A percentile compares a stretch with the other conserved stretches of the same genome.
phyloP scores from a whole-genome alignment of 805 yeast genomes.

The Millerozyma acaciae region DNA sequence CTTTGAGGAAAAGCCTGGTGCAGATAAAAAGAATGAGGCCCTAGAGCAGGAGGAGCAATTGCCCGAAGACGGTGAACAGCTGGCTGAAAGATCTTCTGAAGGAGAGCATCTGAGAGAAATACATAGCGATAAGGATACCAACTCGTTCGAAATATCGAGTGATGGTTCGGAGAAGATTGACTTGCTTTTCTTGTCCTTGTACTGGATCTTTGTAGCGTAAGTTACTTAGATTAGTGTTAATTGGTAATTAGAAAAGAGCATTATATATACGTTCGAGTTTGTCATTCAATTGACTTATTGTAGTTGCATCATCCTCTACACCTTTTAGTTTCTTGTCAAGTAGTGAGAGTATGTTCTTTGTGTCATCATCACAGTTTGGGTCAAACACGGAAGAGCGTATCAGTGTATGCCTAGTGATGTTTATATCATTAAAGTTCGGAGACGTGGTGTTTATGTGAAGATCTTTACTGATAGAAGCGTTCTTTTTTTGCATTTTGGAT shows the following conservation, averaged over 20 bases:
- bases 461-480: no score
- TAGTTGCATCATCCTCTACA: conserved; percentile 12
- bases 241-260: conserved; percentile 10
- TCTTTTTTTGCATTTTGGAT: conserved; percentile 12
- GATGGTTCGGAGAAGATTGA: conserved; percentile 1
- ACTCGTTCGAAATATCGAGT: not conserved
- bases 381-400: conserved; percentile 7
- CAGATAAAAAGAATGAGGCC: conserved; percentile 1
- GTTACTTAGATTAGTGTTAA: conserved; percentile 1
- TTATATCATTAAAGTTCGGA: conserved; percentile 2
- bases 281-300: conserved; percentile 14
- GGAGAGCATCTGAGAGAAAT: not conserved
- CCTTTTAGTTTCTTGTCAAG: conserved; percentile 14
- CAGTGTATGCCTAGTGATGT: not conserved
- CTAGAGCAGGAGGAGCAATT: conserved; percentile 1
- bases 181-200: conserved; percentile 11
- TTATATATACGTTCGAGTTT: conserved; percentile 16
- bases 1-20: not conserved
- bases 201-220: conserved; percentile 15
- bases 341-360: conserved; percentile 11
- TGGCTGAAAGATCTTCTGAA: not conserved
- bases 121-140: not conserved
- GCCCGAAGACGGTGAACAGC: conserved; percentile 2
- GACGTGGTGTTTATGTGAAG: conserved; percentile 4
- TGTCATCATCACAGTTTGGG: conserved; percentile 18